Percentiles rank a stretch among this genome's conserved stretches.
These are phyloP conservation scores for Cercospora sp. DNA, from an alignment of 2,329 filamentous ascomycete genomes.

Conservation along the genomic window DNA sequence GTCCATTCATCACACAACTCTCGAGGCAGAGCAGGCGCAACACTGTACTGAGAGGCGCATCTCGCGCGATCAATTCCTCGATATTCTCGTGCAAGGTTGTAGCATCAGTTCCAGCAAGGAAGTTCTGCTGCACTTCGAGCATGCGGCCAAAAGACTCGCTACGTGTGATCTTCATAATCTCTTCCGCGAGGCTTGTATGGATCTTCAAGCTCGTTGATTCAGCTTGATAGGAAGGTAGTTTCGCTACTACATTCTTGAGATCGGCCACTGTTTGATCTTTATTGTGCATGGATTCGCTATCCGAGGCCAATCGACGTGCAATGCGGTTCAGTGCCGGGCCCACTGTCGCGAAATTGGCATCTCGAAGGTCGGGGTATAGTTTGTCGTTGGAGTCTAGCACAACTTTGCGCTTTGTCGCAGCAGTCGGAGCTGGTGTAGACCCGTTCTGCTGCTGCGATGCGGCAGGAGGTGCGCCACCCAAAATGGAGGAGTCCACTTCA, in stretches of 20 bases:
- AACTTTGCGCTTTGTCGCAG: conserved; percentile 77
- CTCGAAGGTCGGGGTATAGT: conserved; percentile 81
- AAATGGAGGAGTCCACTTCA: conserved; percentile 86
- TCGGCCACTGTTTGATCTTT: conserved; percentile 85
- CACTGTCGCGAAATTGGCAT: conserved; percentile 94
- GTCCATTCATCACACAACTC: conserved; percentile 83
- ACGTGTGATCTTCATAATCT: conserved; percentile 89
- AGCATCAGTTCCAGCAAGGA: conserved; percentile 86
- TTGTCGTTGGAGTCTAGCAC: conserved; percentile 86
- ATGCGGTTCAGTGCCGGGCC: conserved; percentile 86
- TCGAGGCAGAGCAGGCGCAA: conserved; percentile 86
- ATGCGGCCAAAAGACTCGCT: conserved; percentile 85
- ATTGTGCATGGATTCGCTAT: conserved; percentile 81
- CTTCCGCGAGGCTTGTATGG: conserved; percentile 88
- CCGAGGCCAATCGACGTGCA: conserved; percentile 78
- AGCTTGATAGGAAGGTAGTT: conserved; percentile 85
- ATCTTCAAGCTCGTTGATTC: conserved; percentile 91
- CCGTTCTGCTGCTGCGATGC: conserved; percentile 43
- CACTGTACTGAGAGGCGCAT: conserved; percentile 76
- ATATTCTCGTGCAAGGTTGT: conserved; percentile 86
- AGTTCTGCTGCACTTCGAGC: conserved; percentile 92
- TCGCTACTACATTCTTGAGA: conserved; percentile 91
- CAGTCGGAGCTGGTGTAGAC: conserved; percentile 48
- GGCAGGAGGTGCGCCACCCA: conserved; percentile 68
- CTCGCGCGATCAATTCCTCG: conserved; percentile 89